phyloP scores from a whole-genome alignment of 2,329 filamentous ascomycete species.

The Penicillium hordei region DNA sequence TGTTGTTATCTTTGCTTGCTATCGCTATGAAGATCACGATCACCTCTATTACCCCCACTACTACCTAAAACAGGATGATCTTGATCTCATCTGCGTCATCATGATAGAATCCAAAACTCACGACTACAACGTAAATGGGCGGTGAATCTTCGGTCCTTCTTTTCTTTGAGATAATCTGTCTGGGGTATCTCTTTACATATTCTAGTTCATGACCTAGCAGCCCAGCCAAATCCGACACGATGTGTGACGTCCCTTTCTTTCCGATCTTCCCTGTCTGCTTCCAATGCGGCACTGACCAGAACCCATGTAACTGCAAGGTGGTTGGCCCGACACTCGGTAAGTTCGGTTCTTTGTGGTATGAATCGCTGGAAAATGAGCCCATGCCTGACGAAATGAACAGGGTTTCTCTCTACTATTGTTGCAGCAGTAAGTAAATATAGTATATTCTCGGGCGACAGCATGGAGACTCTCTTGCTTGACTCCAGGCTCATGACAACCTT shows the following conservation, averaged over 20 bases:
- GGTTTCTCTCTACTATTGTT: slow-evolving; percentile 49
- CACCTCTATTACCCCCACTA: not conserved
- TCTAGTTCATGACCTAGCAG: not conserved
- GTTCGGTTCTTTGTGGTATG: slow-evolving; percentile 5
- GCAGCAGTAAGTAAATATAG: slow-evolving; percentile 49
- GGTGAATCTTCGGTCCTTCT: slow-evolving; percentile 5
- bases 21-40: not conserved
- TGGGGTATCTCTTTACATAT: not conserved
- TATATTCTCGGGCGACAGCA: not conserved
- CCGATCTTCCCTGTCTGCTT: slow-evolving; percentile 55
- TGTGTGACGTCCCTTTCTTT: slow-evolving; percentile 44
- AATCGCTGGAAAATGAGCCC: not conserved
- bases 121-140: not conserved
- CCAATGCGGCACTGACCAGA: slow-evolving; percentile 58
- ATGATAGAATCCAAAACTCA: slow-evolving; percentile 22
- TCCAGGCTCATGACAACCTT: slow-evolving; percentile 5
- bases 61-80: slow-evolving; percentile 7
- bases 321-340: slow-evolving; percentile 56
- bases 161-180: not conserved
- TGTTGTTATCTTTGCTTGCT: not conserved
- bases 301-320: slow-evolving; percentile 58
- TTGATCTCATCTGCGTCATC: slow-evolving; percentile 26
- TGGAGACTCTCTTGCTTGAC: not conserved
- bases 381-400: slow-evolving; percentile 19
- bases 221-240: slow-evolving; percentile 14